Percentiles rank a stretch among this genome's conserved stretches.
Conservation (phyloP, 495 filamentous ascomycete genomes). For the Chaetomidium leptoderma region DNA sequence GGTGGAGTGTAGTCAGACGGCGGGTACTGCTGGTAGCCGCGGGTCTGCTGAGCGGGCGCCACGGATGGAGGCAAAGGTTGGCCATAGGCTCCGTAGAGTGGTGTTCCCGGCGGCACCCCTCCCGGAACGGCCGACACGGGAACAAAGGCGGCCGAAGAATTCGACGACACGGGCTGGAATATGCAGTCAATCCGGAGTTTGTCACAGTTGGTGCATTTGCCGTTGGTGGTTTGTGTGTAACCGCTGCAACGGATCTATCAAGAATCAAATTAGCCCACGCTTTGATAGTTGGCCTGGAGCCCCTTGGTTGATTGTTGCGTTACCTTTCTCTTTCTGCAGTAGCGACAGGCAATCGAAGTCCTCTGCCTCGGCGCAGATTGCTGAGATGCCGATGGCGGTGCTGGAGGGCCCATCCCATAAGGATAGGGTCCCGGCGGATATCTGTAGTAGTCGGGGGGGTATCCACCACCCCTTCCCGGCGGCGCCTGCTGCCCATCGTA, state of each 20-base stretch:
- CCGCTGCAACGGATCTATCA: slow-evolving; percentile 51
- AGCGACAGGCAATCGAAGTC: slow-evolving; percentile 50
- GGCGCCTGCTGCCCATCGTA: slow-evolving; percentile 20
- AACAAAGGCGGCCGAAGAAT: slow-evolving; percentile 46
- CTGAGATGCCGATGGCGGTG: slow-evolving; percentile 23
- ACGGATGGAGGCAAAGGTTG: slow-evolving; percentile 38
- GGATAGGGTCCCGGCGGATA: slow-evolving; percentile 16
- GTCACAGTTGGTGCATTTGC: slow-evolving; percentile 49
- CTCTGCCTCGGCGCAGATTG: slow-evolving; percentile 46
- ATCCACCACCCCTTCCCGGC: slow-evolving; percentile 15
- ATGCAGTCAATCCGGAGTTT: slow-evolving; percentile 51
- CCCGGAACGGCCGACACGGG: slow-evolving; percentile 46
- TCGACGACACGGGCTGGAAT: slow-evolving; percentile 48
- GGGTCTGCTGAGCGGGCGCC: slow-evolving; percentile 12
- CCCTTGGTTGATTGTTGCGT: neutral
- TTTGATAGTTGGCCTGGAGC: no score
- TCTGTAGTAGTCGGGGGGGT: slow-evolving; percentile 27
- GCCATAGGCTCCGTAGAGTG: slow-evolving; percentile 48
- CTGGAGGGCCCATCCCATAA: slow-evolving; percentile 22
- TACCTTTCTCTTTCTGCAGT: slow-evolving; percentile 51
- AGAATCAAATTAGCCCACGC: slow-evolving; percentile 13
- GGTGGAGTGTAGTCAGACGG: slow-evolving; percentile 26
- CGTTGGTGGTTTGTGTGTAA: slow-evolving; percentile 46
- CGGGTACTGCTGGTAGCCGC: slow-evolving; percentile 16
- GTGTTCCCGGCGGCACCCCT: slow-evolving; percentile 47